Base-by-base conservation (phyloP, 495 filamentous ascomycete genomes). In the Geopyxis carbonaria region DNA sequence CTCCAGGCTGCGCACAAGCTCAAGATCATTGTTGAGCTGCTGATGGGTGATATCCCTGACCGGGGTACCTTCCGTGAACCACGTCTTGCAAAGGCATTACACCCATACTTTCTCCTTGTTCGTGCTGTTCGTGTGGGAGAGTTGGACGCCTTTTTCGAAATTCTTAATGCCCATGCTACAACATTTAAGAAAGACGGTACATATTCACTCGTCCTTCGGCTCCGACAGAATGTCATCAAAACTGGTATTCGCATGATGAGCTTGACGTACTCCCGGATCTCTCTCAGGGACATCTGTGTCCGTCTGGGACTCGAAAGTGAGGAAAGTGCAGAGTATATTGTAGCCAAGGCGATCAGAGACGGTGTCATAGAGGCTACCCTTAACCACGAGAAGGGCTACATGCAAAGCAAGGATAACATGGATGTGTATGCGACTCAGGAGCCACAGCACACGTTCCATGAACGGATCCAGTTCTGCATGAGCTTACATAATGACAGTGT, bases 181-280 rank as follows among this genome's bases (percentile, higher is more conserved):
- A 78, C 76, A 11, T 97, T 95, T 75, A 73, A 80, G 33, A 76
- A 77, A 39, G 91, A 97, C 58, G 84, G 83, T 38, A 94, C 86
- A 14, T 95, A 95, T 61, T 93, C 85, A 5, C 68, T 97, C 35
- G 87, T 94, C 56, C 69, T 94, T 44, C 83, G 89, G 32, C 67
- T 97, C 27, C 74, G 89, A 37, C 89, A 97, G 58, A 95, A 95
- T 61, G 89, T 97, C 58, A 95, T 97, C 73, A 93, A 93, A 65
- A 97, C 89, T 23, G 89, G 89, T 48, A 89, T 97, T 48, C 82
- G 89, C 45, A 94, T 93, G 82, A 93, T 97, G 75, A 93, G 86
- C 21, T 65, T 97, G 53, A 89, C 84, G 37, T 97, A 97, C 62
- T 92, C 86, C 36, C 77, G 85, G 42, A 97, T 97, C 56, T 93